A percentile compares a stretch with the other conserved stretches of the same genome.
Conservation (phyloP, 345 rosid genomes). For the Melaleuca quinquenervia region DNA sequence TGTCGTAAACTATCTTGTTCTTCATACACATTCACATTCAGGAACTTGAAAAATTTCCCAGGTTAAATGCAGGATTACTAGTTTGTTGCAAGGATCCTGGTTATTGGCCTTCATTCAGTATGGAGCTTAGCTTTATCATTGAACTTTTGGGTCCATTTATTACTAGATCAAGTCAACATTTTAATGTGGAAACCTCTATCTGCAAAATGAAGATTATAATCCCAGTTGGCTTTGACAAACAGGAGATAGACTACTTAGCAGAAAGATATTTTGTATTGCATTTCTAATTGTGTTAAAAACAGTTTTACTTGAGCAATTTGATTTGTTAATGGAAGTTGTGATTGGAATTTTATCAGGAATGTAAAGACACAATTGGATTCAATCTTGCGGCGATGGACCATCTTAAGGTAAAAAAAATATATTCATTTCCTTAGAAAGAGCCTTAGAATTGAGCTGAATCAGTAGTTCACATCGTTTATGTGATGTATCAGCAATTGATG, state of each 20-base stretch:
- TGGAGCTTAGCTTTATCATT: not conserved
- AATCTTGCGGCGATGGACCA: conserved; percentile 98
- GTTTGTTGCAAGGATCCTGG: not conserved
- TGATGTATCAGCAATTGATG: conserved; percentile 65
- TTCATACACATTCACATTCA: not conserved
- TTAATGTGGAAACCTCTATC: not conserved
- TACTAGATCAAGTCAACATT: not conserved
- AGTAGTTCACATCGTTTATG: not conserved
- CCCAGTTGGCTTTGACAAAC: not conserved
- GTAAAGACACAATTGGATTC: conserved; percentile 81
- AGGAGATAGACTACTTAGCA: not conserved
- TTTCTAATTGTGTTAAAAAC: not conserved
- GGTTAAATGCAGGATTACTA: not conserved
- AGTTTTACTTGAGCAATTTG: not conserved
- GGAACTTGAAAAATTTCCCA: not conserved
- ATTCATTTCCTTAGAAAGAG: not conserved
- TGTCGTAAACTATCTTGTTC: not conserved
- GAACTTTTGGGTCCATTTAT: not conserved
- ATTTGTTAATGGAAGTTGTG: not conserved
- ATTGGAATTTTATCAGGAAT: conserved; percentile 38
- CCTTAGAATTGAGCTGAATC: not conserved
- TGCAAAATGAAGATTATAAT: not conserved
- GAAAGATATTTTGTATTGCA: not conserved
- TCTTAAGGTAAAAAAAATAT: conserved; percentile 41
- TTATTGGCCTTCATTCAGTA: not conserved